Conservation (phyloP, 352 stramenopile species). For the Pythium apleroticum region DNA sequence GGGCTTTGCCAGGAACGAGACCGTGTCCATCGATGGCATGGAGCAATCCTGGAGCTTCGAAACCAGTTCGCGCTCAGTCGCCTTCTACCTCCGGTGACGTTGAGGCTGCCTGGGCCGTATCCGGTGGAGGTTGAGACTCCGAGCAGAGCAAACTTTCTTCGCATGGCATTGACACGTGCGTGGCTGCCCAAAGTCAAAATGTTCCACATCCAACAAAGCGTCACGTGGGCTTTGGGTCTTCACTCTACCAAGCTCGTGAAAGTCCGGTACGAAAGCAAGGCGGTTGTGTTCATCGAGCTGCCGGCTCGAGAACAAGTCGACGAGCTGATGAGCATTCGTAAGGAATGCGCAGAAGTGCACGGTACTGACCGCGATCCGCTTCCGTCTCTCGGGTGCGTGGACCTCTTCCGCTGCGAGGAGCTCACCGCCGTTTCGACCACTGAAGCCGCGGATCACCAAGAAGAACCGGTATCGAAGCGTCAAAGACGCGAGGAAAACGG, state of each 20-base stretch:
- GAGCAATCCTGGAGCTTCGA: slow-evolving; percentile 48
- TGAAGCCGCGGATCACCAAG: slow-evolving; percentile 3
- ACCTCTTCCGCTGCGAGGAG: slow-evolving; percentile 13
- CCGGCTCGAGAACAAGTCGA: slow-evolving; percentile 10
- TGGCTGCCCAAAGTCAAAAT: slow-evolving; percentile 46
- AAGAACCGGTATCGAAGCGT: slow-evolving; percentile 9
- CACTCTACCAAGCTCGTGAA: slow-evolving; percentile 12
- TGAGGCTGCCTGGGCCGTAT: slow-evolving; percentile 19
- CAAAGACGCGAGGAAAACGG: not conserved
- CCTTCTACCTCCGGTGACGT: slow-evolving; percentile 40
- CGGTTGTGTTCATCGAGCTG: slow-evolving; percentile 21
- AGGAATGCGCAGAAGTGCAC: slow-evolving; percentile 11
- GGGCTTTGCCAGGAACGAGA: not conserved
- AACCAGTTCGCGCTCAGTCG: slow-evolving; percentile 47
- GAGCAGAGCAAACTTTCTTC: slow-evolving; percentile 51
- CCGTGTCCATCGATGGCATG: not conserved
- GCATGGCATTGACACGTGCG: slow-evolving; percentile 53
- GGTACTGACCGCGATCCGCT: slow-evolving; percentile 24
- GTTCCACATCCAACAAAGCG: slow-evolving; percentile 78
- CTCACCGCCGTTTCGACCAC: not conserved
- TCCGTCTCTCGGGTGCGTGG: slow-evolving; percentile 26
- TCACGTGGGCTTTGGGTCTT: slow-evolving; percentile 50
- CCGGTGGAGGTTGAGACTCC: slow-evolving; percentile 30
- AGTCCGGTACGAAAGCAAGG: slow-evolving; percentile 23
- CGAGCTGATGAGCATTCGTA: slow-evolving; percentile 16